These are phyloP conservation scores for Phyllostachys edulis DNA, from an alignment of 176 grass and related monocot genomes.

Conservation along the genomic window DNA sequence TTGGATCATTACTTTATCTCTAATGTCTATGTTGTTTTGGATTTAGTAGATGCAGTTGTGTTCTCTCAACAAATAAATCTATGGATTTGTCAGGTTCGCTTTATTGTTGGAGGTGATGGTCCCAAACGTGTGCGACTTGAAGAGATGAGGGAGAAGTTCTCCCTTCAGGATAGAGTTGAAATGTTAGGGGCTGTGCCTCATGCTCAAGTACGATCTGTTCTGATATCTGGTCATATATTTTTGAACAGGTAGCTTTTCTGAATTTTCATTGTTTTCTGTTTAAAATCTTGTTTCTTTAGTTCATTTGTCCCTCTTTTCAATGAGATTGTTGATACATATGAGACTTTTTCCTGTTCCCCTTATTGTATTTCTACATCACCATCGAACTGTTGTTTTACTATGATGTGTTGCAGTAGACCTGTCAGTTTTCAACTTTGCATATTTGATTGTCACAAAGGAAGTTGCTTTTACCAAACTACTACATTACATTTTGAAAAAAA, in stretches of 20 bases:
- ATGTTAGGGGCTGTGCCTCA: constrained; percentile 96
- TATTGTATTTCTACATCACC: no score
- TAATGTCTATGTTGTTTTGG: not conserved
- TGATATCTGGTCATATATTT: constrained; percentile 97
- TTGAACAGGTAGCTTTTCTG: constrained; percentile 69
- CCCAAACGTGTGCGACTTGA: constrained; percentile 88
- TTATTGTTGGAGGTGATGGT: constrained; percentile 96
- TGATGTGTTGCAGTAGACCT: not conserved
- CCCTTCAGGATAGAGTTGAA: constrained; percentile 93
- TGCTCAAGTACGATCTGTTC: constrained; percentile 88
- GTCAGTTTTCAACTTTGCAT: not conserved
- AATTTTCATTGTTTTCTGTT: not conserved
- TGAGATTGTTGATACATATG: not conserved
- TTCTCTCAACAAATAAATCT: not conserved
- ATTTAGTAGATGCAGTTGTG: not conserved
- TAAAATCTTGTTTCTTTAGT: not conserved
- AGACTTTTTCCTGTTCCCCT: not conserved
- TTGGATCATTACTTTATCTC: not conserved
- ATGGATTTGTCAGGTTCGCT: constrained; percentile 58
- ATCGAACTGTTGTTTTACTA: not conserved
- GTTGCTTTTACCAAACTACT: not conserved
- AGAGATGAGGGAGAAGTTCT: constrained; percentile 96
- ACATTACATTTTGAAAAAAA: not conserved
- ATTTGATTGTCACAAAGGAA: not conserved
- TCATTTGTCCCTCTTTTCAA: not conserved